Conservation (phyloP, 495 filamentous ascomycete species). For the Penicillium tannophilum region DNA sequence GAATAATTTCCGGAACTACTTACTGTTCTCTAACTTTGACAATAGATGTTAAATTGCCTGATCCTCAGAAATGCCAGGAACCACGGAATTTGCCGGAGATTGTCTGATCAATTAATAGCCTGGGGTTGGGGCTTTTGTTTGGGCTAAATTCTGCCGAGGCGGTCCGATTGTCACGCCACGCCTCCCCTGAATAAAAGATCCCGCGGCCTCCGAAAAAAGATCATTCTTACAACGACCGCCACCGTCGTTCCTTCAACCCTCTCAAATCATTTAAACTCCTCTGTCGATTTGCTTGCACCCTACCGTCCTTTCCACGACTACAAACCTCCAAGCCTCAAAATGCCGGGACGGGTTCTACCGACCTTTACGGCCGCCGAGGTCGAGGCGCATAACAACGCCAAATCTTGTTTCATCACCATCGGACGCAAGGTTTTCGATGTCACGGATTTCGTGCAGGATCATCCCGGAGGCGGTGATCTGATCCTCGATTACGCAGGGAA, state of each 20-base stretch:
- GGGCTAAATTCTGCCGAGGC: constrained; percentile 15
- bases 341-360: constrained; percentile 66
- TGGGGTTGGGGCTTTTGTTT: background rate
- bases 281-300: too few species aligned
- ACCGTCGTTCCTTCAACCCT: background rate
- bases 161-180: constrained; percentile 26
- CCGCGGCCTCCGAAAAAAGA: constrained; percentile 12
- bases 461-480: constrained; percentile 88
- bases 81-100: background rate
- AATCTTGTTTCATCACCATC: constrained; percentile 92
- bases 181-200: constrained; percentile 28
- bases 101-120: background rate
- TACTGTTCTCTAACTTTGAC: background rate
- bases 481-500: constrained; percentile 89
- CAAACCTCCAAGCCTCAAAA: constrained; percentile 20
- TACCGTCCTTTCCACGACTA: background rate
- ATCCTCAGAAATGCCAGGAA: background rate
- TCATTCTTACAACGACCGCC: background rate
- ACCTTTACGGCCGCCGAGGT: constrained; percentile 79
- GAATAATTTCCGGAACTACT: background rate
- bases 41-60: background rate
- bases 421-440: constrained; percentile 93
- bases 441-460: constrained; percentile 81
- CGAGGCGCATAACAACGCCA: constrained; percentile 71
- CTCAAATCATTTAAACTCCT: background rate